Evolutionary conservation across 257 asterid species (phyloP), one percentile per base, ranked within the genome.

Genomic region (Solanum tacnaense): DNA sequence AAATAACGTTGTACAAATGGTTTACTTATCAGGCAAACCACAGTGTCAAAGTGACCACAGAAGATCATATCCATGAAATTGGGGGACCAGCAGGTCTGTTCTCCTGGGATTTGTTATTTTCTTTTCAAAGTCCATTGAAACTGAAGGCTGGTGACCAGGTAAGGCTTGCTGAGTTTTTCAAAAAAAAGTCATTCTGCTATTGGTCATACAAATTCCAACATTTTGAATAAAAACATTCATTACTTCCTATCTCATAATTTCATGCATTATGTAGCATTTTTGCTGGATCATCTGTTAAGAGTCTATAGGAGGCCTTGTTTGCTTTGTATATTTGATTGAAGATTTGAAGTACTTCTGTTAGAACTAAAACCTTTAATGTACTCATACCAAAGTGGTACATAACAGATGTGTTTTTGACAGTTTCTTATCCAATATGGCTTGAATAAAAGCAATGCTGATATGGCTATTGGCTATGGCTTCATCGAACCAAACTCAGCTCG

Each of bases 391-490:
- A 38, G 7, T 76, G 58, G 34, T 38, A 38, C 34, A 38, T 38
- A 38, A 81, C 16, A 46, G 27, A 81, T 81, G 39, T 72, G 87
- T 79, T 89, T 88, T 58, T 90, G 89, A 76, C 95, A 96, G 99
- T 96, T 97, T 32, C 91, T 88, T 81, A 93, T 96, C 90, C 99
- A 97, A 86, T 97, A 97, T 88, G 95, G 93, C 92, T 72, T 96
- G 92, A 95, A 96, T 6, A 97, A 97, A 92, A 97, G 99, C 79
- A 95, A 94, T 89, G 99, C 99, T 25, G 99, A 97, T 87, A 92
- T 97, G 96, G 99, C 98, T 85, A 92, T 97, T 86, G 99, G 95
- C 90, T 97, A 97, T 56, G 99, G 99, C 75, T 97, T 97, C 91
- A 90, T 92, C 11, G 99, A 96, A 74, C 84, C 94, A 23, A 91